Evolutionary conservation across 306 rosid species (phyloP).

Genomic region (Cicer arietinum): DNA sequence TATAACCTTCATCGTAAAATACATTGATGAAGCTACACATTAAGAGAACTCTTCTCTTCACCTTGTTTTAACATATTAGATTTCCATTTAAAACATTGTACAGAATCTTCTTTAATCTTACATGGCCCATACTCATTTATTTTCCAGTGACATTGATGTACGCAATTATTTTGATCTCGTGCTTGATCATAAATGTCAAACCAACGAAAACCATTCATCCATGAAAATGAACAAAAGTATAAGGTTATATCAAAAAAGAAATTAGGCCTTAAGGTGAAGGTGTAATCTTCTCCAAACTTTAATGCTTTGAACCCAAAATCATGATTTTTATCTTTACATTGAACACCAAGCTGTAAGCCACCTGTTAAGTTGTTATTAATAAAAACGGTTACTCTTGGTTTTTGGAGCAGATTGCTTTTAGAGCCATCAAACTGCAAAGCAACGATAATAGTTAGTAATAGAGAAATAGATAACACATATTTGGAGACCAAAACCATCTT

Average conservation of each 20-base stretch:
- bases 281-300: background rate
- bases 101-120: background rate
- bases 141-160: background rate
- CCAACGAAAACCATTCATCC: background rate
- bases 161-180: background rate
- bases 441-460: background rate
- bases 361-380: background rate
- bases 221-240: background rate
- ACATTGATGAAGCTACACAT: background rate
- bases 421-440: background rate
- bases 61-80: no score
- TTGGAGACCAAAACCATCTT: background rate
- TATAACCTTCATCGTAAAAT: no score
- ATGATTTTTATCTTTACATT: background rate
- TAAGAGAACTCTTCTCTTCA: background rate
- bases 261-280: background rate
- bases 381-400: background rate
- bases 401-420: background rate
- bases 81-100: background rate
- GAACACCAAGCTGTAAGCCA: background rate
- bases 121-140: background rate
- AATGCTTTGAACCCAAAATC: background rate
- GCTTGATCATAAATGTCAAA: slow-evolving; percentile 12
- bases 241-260: no score
- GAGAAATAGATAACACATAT: background rate